Evolutionary conservation across 2,329 filamentous ascomycete genomes (phyloP), one percentile per base, ranked within the genome.

Genomic region (Coleophoma cylindrospora): DNA sequence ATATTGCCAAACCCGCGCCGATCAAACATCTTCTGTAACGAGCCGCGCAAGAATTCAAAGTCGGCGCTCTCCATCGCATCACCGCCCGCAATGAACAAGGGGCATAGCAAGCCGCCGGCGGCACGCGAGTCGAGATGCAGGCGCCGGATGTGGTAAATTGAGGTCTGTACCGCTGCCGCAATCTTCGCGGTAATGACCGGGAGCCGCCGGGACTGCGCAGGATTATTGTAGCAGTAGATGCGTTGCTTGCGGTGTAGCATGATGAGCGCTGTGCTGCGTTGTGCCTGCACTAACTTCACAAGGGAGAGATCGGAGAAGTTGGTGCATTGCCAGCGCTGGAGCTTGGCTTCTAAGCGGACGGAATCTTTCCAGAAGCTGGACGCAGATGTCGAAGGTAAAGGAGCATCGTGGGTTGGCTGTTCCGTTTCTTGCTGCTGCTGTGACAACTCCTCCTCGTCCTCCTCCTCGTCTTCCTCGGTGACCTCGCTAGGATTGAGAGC

Each of bases 31-130:
- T 17, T 21, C n/a, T 41, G 22, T 4, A 53, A 27, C 9, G 43
- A 43, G 12, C 19, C n/a, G 13, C 49, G 44, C n/a, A 53, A 38
- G 13, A 38, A 33, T 21, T 50, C 33, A 13, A 50, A 48, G 15
- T 53, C 34, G 7, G 8, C 12, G 14, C 22, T 21, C 32, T 50
- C 40, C 11, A 34, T 45, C n/a, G 51, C 43, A 17, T 53, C 51
- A 2, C 51, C 51, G 36, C 51, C 51, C 21, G 51, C 51, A 44
- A 53, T 50, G 27, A 53, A 53, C 15, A 53, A 36, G 13, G 51
- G 51, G 34, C 47, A 53, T 14, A 51, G 15, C 9, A 48, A 10
- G 14, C 43, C 43, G n/a, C 34, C 47, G 34, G 47, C 51, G 13
- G 51, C 43, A 10, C 50, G 44, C 3, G 43, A 50, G 4, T 27